Conservation (phyloP, 2,329 filamentous ascomycete genomes). For the Talaromyces funiculosus region DNA sequence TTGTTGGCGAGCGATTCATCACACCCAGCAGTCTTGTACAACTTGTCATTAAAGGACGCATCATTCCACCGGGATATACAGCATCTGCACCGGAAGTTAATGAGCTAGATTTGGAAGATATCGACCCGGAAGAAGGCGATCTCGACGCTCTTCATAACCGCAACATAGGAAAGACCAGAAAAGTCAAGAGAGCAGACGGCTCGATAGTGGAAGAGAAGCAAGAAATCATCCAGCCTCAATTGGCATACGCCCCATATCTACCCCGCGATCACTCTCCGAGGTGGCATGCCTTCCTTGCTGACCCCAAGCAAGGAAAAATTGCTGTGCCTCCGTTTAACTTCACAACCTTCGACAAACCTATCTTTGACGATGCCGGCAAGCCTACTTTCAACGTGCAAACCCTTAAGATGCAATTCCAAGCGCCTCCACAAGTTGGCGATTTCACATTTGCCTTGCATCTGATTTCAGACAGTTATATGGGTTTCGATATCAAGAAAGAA, state of each 20-base stretch:
- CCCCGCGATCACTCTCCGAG: conserved; percentile 81
- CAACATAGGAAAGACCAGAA: conserved; percentile 58
- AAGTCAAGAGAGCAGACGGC: conserved; percentile 53
- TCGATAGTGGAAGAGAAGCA: conserved; percentile 54
- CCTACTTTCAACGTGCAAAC: conserved; percentile 95
- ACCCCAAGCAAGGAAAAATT: conserved; percentile 91
- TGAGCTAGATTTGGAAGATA: conserved; percentile 76
- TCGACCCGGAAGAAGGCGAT: conserved; percentile 90
- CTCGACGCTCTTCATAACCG: conserved; percentile 76
- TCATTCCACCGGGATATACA: conserved; percentile 78
- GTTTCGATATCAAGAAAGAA: conserved; percentile 87
- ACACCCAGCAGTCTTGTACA: conserved; percentile 89
- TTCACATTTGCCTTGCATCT: conserved; percentile 95
- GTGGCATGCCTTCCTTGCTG: conserved; percentile 93
- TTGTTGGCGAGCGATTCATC: conserved; percentile 86
- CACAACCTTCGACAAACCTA: conserved; percentile 80
- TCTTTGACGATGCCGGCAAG: conserved; percentile 71
- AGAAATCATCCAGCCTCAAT: conserved; percentile 65
- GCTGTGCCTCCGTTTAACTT: conserved; percentile 97
- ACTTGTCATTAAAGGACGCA: conserved; percentile 88
- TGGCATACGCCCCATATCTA: conserved; percentile 88
- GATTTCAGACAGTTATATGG: conserved; percentile 90
- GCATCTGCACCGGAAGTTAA: conserved; percentile 65
- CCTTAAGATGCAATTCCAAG: conserved; percentile 93
- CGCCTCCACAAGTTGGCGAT: conserved; percentile 82